phyloP scores from a whole-genome alignment of 768 basidiomycete genomes.

The Naganishia friedmannii region DNA sequence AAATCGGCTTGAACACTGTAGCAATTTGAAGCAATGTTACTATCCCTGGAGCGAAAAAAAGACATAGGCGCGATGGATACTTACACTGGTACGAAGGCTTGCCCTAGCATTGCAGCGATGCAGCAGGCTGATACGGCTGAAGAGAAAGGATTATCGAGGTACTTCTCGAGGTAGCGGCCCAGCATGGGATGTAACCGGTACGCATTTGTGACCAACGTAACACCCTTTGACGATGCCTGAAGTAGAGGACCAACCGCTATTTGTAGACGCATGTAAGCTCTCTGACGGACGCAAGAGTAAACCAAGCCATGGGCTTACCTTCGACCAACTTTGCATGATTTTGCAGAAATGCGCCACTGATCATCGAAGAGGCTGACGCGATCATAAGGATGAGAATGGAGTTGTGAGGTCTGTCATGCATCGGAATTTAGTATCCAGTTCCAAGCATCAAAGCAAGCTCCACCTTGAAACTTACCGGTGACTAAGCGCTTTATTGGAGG shows the following conservation, averaged over 20 bases:
- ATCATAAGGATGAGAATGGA: slow-evolving; percentile 33
- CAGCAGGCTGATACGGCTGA: slow-evolving; percentile 62
- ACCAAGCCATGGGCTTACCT: slow-evolving; percentile 37
- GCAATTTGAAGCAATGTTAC: not conserved
- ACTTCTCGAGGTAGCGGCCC: slow-evolving; percentile 13
- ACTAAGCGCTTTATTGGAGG: not conserved
- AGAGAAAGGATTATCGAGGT: slow-evolving; percentile 73
- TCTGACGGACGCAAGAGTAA: not conserved
- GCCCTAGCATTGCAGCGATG: slow-evolving; percentile 59
- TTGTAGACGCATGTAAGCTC: not conserved
- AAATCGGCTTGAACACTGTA: slow-evolving; percentile 52
- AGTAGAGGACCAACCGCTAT: slow-evolving; percentile 48
- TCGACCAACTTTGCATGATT: slow-evolving; percentile 54
- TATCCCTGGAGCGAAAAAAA: not conserved
- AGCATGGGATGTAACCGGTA: slow-evolving; percentile 6
- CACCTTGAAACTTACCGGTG: not conserved
- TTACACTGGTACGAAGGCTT: slow-evolving; percentile 62
- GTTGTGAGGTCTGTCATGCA: not conserved
- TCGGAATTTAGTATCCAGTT: not conserved
- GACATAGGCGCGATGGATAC: slow-evolving; percentile 41
- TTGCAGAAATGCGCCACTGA: slow-evolving; percentile 46
- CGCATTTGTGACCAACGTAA: slow-evolving; percentile 26
- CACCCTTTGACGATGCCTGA: slow-evolving; percentile 30
- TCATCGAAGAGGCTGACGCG: slow-evolving; percentile 38
- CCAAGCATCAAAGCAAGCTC: not conserved